phyloP scores from a whole-genome alignment of 1,284 basidiomycete species.

The Leccinum griseonigrum region DNA sequence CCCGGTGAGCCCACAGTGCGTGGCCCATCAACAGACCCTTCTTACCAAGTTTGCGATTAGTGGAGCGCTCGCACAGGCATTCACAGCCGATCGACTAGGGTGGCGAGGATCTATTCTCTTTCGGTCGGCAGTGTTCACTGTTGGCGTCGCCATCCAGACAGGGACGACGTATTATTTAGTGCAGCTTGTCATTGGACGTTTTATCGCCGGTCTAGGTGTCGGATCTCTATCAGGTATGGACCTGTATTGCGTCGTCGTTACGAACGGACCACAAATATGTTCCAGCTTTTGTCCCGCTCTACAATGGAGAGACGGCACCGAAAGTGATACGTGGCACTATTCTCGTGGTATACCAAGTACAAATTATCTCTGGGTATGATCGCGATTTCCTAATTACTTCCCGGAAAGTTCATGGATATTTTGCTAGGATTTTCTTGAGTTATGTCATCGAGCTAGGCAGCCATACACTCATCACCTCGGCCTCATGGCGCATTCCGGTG shows the following conservation, averaged over 20 bases:
- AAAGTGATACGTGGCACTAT: constrained; percentile 73
- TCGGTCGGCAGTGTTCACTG: constrained; percentile 74
- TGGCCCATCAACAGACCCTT: not conserved
- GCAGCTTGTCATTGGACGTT: constrained; percentile 70
- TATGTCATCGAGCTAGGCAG: constrained; percentile 37
- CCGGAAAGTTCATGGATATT: not conserved
- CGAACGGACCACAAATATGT: not conserved
- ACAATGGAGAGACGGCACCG: constrained; percentile 79
- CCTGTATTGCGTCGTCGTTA: not conserved
- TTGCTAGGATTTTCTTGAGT: constrained; percentile 42
- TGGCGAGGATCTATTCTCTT: constrained; percentile 71
- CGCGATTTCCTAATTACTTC: not conserved
- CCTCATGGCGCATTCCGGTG: constrained; percentile 71
- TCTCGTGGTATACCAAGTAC: constrained; percentile 73
- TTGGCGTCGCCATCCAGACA: constrained; percentile 71
- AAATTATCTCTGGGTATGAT: constrained; percentile 65
- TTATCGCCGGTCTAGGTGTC: constrained; percentile 72
- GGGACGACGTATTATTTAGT: constrained; percentile 56
- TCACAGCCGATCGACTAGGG: constrained; percentile 74
- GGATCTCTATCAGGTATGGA: constrained; percentile 66
- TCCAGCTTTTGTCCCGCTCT: constrained; percentile 75
- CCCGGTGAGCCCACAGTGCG: constrained; percentile 43
- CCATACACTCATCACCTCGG: constrained; percentile 55
- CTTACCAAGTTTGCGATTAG: constrained; percentile 32
- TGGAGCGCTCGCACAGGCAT: constrained; percentile 70